Conservation (phyloP, 2,329 filamentous ascomycete species). For the Fusarium devonianum region DNA sequence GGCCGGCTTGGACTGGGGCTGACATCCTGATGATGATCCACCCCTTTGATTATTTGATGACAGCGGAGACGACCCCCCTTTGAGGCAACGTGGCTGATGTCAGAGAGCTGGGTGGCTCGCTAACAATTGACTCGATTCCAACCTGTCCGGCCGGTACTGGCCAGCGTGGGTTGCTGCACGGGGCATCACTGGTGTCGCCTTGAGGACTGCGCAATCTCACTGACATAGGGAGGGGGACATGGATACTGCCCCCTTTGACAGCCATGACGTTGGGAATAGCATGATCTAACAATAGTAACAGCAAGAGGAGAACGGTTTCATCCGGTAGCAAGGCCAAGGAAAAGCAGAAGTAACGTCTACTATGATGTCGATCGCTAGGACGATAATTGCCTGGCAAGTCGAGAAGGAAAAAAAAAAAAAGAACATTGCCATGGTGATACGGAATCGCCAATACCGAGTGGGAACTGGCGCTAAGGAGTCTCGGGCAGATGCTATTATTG, state of each 20-base stretch:
- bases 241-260: constrained; percentile 2
- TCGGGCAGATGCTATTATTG: constrained; percentile 37
- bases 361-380: constrained; percentile 13
- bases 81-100: constrained; percentile 42
- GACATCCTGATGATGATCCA: constrained; percentile 20
- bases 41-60: constrained; percentile 24
- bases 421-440: constrained; percentile 17
- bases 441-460: constrained; percentile 26
- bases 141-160: too few relatives aligned
- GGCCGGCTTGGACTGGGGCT: constrained; percentile 19
- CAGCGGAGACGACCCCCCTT: constrained; percentile 11
- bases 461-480: constrained; percentile 27
- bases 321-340: constrained; percentile 1
- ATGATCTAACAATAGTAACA: constrained; percentile 27
- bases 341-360: constrained; percentile 5
- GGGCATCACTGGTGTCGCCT: too few relatives aligned
- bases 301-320: not conserved
- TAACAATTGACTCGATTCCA: too few relatives aligned
- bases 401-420: constrained; percentile 30
- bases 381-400: too few relatives aligned
- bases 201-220: constrained; percentile 8
- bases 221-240: too few relatives aligned
- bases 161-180: too few relatives aligned
- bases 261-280: constrained; percentile 13
- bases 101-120: constrained; percentile 39